A percentile compares a stretch with the other conserved stretches of the same genome.
Evolutionary conservation across 164 flowering plant genomes (phyloP).

Genomic region (Taxillus chinensis): DNA sequence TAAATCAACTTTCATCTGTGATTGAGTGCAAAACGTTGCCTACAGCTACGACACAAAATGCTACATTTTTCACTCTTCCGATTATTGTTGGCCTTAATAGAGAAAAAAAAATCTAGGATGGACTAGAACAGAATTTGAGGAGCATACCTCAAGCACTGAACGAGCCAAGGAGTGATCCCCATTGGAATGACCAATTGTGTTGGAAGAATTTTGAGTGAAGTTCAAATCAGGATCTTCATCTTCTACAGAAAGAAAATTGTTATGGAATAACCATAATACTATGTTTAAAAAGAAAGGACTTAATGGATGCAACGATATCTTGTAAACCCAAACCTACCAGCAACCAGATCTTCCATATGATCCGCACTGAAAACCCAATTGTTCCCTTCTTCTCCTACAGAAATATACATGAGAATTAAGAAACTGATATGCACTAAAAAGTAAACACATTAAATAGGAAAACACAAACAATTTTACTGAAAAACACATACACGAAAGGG

Average conservation of each 20-base stretch:
- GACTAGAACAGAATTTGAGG: neutral
- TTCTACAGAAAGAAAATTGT: slow-evolving; percentile 17
- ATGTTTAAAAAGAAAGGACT: neutral
- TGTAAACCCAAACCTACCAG: slow-evolving; percentile 13
- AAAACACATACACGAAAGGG: neutral
- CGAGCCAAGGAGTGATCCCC: slow-evolving; percentile 68
- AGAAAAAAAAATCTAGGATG: neutral
- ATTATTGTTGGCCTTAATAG: too few relatives aligned
- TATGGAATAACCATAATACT: neutral
- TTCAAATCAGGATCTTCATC: slow-evolving; percentile 47
- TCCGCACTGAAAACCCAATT: slow-evolving; percentile 84
- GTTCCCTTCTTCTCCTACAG: slow-evolving; percentile 53
- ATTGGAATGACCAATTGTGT: slow-evolving; percentile 70
- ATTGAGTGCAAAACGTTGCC: too few relatives aligned
- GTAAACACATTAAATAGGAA: neutral
- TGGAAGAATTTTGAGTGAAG: slow-evolving; percentile 26
- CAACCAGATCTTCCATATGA: slow-evolving; percentile 33
- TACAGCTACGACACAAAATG: too few relatives aligned
- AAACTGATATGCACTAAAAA: neutral
- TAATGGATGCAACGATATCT: neutral
- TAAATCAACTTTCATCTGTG: too few relatives aligned
- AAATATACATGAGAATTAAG: slow-evolving; percentile 5
- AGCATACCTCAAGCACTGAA: slow-evolving; percentile 61
- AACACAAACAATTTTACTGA: neutral
- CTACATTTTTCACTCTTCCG: too few relatives aligned